phyloP scores from a whole-genome alignment of 2,329 filamentous ascomycete genomes.

The Fusarium sublunatum region DNA sequence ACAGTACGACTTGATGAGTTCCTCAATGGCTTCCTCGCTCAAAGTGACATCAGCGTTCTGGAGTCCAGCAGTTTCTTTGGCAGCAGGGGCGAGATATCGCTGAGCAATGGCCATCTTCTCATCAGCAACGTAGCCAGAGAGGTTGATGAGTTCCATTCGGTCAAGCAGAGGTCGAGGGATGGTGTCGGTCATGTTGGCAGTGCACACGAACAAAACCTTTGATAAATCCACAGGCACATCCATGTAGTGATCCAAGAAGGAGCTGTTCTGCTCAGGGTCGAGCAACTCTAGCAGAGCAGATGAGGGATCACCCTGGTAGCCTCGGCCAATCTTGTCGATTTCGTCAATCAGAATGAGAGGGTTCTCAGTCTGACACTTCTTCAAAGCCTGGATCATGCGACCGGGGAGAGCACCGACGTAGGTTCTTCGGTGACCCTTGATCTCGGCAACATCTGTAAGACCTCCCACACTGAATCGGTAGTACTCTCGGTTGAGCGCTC shows the following conservation, averaged over 20 bases:
- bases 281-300: conserved; percentile 93
- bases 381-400: conserved; percentile 96
- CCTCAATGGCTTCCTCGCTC: conserved; percentile 87
- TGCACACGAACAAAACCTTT: conserved; percentile 98
- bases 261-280: conserved; percentile 96
- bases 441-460: conserved; percentile 96
- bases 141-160: conserved; percentile 96
- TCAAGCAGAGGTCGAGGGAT: conserved; percentile 94
- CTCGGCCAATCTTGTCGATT: conserved; percentile 96
- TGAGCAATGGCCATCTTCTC: conserved; percentile 99
- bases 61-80: conserved; percentile 92
- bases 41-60: conserved; percentile 92
- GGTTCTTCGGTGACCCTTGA: conserved; percentile 96
- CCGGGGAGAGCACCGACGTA: conserved; percentile 96
- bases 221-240: conserved; percentile 97
- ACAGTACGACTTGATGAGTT: conserved; percentile 98
- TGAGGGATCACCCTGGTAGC: conserved; percentile 95
- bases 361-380: conserved; percentile 99
- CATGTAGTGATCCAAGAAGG: conserved; percentile 98
- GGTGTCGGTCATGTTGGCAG: conserved; percentile 98
- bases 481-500: conserved; percentile 94
- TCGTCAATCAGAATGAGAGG: conserved; percentile 96
- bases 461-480: conserved; percentile 98
- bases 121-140: conserved; percentile 96
- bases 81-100: conserved; percentile 88